phyloP scores from a whole-genome alignment of 768 basidiomycete genomes.

The Boletus rubroflammeus region DNA sequence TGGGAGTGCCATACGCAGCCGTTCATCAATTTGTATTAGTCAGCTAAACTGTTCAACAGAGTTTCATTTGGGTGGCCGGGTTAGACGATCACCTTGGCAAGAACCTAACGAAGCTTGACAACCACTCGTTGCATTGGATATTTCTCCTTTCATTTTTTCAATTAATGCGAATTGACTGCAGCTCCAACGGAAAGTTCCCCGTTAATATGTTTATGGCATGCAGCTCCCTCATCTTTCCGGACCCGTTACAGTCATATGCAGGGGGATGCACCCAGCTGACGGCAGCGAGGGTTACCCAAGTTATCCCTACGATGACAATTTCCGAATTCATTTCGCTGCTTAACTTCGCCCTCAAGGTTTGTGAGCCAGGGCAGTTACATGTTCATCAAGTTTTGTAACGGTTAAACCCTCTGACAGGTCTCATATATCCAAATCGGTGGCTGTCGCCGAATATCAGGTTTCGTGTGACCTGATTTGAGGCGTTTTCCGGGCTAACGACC shows the following conservation, averaged over 20 bases:
- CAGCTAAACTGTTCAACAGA: slow-evolving; percentile 15
- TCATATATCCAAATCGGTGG: slow-evolving; percentile 32
- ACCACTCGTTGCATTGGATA: slow-evolving; percentile 11
- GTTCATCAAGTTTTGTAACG: slow-evolving; percentile 27
- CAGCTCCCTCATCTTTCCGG: slow-evolving; percentile 16
- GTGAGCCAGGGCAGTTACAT: slow-evolving; percentile 26
- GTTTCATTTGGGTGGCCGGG: slow-evolving; percentile 9
- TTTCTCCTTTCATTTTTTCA: slow-evolving; percentile 7
- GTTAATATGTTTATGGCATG: slow-evolving; percentile 32
- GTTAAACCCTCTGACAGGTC: slow-evolving; percentile 22
- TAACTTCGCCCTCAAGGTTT: slow-evolving; percentile 18
- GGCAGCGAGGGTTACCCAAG: slow-evolving; percentile 22
- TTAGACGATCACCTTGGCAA: slow-evolving; percentile 21
- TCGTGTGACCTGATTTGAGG: slow-evolving; percentile 22
- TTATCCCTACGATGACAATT: slow-evolving; percentile 14
- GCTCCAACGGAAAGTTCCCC: slow-evolving; percentile 21
- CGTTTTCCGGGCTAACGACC: slow-evolving; percentile 18
- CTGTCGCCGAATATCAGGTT: slow-evolving; percentile 17
- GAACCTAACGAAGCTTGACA: slow-evolving; percentile 17
- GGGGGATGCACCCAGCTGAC: slow-evolving; percentile 24
- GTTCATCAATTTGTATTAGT: slow-evolving; percentile 17
- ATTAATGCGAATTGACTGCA: slow-evolving; percentile 8
- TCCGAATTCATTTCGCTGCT: slow-evolving; percentile 21
- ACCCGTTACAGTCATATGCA: slow-evolving; percentile 35
- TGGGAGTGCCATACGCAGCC: slow-evolving; percentile 6